Base-by-base conservation (phyloP, 768 basidiomycete genomes). In the Xanthoconium stramineum region DNA sequence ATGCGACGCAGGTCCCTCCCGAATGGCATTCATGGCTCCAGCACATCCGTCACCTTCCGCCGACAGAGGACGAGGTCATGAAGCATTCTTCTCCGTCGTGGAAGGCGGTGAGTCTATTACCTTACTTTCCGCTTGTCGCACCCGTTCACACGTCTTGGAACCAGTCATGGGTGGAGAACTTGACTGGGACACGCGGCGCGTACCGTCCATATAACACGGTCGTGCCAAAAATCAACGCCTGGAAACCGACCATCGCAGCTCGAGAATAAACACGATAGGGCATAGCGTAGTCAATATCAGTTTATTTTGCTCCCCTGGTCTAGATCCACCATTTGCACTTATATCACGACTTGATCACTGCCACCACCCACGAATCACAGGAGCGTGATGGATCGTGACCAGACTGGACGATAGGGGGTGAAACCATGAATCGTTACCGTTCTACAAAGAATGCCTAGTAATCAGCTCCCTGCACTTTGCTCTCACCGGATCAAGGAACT, bases 21-120 rank as follows among this genome's bases (percentile, higher is more conserved):
- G 94, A 96, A 74, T 98, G 96, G 96, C 96, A 97, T 75, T 85
- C 94, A 6, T 98, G 95, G 95, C 74, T 98, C 37, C 80, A 81
- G 11, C 94, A 97, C 68, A 97, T 96, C 65, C 89, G 96, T 47
- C 82, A 85, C 61, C 83, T 86, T 28, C 82, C 93, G 6, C 96
- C 96, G 1, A 75, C 80, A 1, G 78, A 87, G 56, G 96, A 98
- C 66, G 68, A 78, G 1, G 74, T 92, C 28, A 76, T 96, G 72
- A 81, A 88, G 65, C 82, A 77, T 56, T 63, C 80, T 38, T 81
- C 83, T 32, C 93, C 89, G 2, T 73, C 85, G 0, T 98, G 95
- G 95, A 80, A 91, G 70, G 82, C 84, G 12, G 95, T 96, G 73
- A 61, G 91, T 17, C 37, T n/a, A 38, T 39, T 59, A 8, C 2